A percentile compares a stretch with the other conserved stretches of the same genome.
Conservation (phyloP, 805 yeast genomes). For the Candida coleopterorum region DNA sequence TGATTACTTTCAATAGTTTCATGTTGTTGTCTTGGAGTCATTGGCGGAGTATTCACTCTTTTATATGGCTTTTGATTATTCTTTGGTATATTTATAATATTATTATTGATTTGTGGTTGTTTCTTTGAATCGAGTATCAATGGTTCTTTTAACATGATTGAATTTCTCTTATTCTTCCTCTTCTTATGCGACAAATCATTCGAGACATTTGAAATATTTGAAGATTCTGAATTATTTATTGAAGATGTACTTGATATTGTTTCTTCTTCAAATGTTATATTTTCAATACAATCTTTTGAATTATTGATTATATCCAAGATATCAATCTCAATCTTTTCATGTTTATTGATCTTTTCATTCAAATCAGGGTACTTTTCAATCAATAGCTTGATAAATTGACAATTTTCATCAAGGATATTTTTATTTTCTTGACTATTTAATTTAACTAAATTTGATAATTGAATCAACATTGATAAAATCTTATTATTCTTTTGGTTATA, state of each 20-base stretch:
- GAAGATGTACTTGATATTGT: conserved; percentile 16
- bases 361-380: conserved; percentile 34
- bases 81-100: conserved; percentile 7
- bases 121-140: conserved; percentile 4
- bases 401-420: conserved; percentile 41
- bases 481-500: conserved; percentile 44
- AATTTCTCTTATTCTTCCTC: conserved; percentile 31
- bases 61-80: neutral
- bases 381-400: conserved; percentile 37
- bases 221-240: neutral
- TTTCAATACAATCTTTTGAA: conserved; percentile 24
- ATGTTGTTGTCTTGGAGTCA: neutral
- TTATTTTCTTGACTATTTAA: conserved; percentile 47
- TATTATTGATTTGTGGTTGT: conserved; percentile 8
- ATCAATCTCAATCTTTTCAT: conserved; percentile 26
- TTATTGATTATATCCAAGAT: conserved; percentile 31
- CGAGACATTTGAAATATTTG: too few relatives aligned
- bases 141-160: conserved; percentile 20
- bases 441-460: conserved; percentile 41
- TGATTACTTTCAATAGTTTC: neutral
- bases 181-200: conserved; percentile 15
- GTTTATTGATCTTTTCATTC: conserved; percentile 23
- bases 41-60: neutral
- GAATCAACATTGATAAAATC: conserved; percentile 38
- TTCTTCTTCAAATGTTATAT: conserved; percentile 31